phyloP scores from a whole-genome alignment of 495 filamentous ascomycete species.

The Hypomontagnella submonticulosa region DNA sequence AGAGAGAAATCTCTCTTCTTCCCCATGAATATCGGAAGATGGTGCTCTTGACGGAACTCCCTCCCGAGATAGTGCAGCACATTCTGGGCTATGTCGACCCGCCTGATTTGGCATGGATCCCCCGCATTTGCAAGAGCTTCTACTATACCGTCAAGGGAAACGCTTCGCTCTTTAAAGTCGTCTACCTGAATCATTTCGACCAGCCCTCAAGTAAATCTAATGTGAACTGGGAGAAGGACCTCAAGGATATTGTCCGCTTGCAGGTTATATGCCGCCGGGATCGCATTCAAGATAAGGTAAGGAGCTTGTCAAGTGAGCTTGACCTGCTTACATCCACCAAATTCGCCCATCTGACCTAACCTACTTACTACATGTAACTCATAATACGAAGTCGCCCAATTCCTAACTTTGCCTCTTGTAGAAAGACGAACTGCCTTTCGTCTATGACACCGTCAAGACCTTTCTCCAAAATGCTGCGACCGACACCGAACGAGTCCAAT shows the following conservation, averaged over 20 bases:
- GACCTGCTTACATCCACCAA: not conserved
- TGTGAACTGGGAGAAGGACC: conserved; percentile 61
- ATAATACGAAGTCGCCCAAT: not conserved
- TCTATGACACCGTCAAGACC: conserved; percentile 49
- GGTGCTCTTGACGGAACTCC: conserved; percentile 55
- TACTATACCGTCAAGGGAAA: conserved; percentile 63
- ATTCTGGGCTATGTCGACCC: conserved; percentile 66
- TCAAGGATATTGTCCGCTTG: conserved; percentile 61
- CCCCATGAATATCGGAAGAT: conserved; percentile 29
- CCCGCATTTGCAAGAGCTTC: conserved; percentile 59
- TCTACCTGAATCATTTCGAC: conserved; percentile 63
- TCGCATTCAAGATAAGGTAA: conserved; percentile 49
- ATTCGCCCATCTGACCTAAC: not conserved
- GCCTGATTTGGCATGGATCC: conserved; percentile 59
- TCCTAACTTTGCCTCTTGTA: conserved; percentile 25
- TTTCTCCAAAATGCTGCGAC: conserved; percentile 51
- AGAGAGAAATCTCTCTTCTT: conserved; percentile 3
- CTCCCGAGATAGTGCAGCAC: conserved; percentile 67
- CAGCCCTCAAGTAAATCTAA: conserved; percentile 32
- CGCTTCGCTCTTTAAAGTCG: conserved; percentile 59
- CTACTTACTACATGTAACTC: not conserved
- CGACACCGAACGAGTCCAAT: conserved; percentile 33
- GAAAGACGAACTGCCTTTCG: conserved; percentile 52
- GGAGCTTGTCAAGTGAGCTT: conserved; percentile 38
- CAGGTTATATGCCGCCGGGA: conserved; percentile 53